Evolutionary conservation across 352 stramenopile species (phyloP), one percentile per base, ranked within the genome.

Genomic region (Pythium myriotylum): DNA sequence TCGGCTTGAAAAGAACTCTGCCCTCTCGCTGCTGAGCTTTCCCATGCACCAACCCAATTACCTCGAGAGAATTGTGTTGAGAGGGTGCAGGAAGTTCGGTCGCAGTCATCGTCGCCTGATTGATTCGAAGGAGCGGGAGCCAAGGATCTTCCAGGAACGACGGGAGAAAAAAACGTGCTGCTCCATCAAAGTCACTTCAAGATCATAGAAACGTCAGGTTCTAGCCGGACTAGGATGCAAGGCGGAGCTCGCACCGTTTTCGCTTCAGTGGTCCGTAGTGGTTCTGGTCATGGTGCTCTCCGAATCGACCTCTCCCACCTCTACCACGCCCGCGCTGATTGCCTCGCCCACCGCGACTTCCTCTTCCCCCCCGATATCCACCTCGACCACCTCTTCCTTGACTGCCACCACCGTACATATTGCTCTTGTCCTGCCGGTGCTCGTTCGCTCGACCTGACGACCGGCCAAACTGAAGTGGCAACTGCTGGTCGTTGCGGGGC

Each of bases 101-200:
- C 27, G 23, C 19, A 50, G 46, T 10, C 39, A 26, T 23, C 9
- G 45, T 4, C 16, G 14, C 20, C 7, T 16, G 5, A 16, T 20
- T 39, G 5, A 49, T 40, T 33, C 41, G 39, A 37, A 81, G 60
- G 32, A 91, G 52, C 3, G 71, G 45, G 33, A 67, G 69, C 83
- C 83, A 92, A 17, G 83, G 83, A 47, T 92, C 76, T 55, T 89
- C 68, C 26, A 92, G 66, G 46, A 75, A 90, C 23, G 83, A 92
- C 23, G 74, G 70, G 65, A 84, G 27, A 61, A 89, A 92, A 54
- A 91, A 87, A 13, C 77, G 72, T 29, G 75, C 73, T 0, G 59
- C 60, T 23, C 84, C 55, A n/a, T 82, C 78, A 19, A 80, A 72
- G 42, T 62, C 53, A 29, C 60, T 56, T 40, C 5, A 9, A 42